A percentile compares a stretch with the other conserved stretches of the same genome.
Conservation (phyloP, 1,139 yeast species). For the Yamadazyma blattariae region DNA sequence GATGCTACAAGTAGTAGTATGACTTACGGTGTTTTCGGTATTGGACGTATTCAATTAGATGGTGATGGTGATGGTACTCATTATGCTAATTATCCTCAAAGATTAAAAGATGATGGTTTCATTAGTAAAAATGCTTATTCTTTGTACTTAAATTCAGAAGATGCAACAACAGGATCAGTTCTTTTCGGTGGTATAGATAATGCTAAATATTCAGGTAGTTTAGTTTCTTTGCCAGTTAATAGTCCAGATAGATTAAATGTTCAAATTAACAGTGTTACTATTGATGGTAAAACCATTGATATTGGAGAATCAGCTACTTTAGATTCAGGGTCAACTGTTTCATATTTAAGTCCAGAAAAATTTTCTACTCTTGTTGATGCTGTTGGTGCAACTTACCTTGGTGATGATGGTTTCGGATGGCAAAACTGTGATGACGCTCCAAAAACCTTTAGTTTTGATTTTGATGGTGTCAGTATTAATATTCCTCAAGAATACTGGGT, state of each 20-base stretch:
- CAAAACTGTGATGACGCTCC: slow-evolving; percentile 20
- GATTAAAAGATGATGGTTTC: slow-evolving; percentile 22
- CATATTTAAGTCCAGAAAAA: slow-evolving; percentile 22
- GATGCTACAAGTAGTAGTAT: slow-evolving; percentile 3
- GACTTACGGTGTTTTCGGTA: slow-evolving; percentile 1
- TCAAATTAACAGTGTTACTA: slow-evolving; percentile 17
- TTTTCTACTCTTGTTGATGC: background rate
- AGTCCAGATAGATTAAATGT: slow-evolving; percentile 26
- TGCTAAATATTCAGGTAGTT: slow-evolving; percentile 36
- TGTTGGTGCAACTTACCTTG: slow-evolving; percentile 24
- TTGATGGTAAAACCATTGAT: slow-evolving; percentile 6
- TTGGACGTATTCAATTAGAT: too few relatives aligned
- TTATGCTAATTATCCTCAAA: slow-evolving; percentile 31
- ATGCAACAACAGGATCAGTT: slow-evolving; percentile 42
- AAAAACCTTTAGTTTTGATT: slow-evolving; percentile 26
- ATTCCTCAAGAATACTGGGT: slow-evolving; percentile 41
- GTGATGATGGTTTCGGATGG: too few relatives aligned
- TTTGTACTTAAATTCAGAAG: slow-evolving; percentile 31
- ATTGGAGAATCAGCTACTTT: slow-evolving; percentile 29
- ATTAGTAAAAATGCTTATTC: slow-evolving; percentile 25
- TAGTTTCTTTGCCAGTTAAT: slow-evolving; percentile 27
- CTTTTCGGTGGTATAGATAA: slow-evolving; percentile 21
- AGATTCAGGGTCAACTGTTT: slow-evolving; percentile 44
- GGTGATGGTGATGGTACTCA: too few relatives aligned
- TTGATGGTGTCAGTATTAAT: slow-evolving; percentile 35